Evolutionary conservation across 441 rosid genomes (phyloP), one percentile per base, ranked within the genome.

Genomic region (Pelargonium myrrhifolium): DNA sequence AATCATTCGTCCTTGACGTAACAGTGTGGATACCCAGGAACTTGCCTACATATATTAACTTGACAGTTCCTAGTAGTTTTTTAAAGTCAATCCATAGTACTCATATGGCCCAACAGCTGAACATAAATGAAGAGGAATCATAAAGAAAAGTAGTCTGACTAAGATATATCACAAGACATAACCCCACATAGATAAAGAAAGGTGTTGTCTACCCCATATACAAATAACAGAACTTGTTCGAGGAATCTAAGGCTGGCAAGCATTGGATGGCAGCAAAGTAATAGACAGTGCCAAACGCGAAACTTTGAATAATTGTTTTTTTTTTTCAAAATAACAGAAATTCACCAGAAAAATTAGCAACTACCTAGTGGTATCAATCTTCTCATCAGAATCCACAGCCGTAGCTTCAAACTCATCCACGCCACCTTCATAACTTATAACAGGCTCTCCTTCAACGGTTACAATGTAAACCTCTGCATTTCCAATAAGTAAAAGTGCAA

Each of bases 381-480:
- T 87, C 73, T 88, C 96, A 72, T 87, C 92, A 20, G 94, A 83
- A 45, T 91, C 94, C 24, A 85, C 83, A 6, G 94, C 92, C 24
- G 96, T 89, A 58, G 99, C 94, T 83, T 85, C 90, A 75, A 89
- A 88, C 2, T 98, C 99, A 66, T 88, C 85, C 21, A 81, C 83
- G 18, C 97, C 98, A 42, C 99, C 99, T 75, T 59, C 81, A 71
- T 94, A 94, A 79, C 96, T 89, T 21, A 89, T 76, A 59, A 89
- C 81, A 68, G 99, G 98, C 76, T 94, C 99, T 73, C 90, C 99
- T 70, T 92, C 97, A 80, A 94, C 72, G 2, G 85, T 89, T 62
- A 87, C 97, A 20, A 94, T 83, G 83, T 87, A 94, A 81, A 89
- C 73, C 81, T 94, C 97, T 3, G 92, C 89, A 61, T 74, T 80